These are phyloP conservation scores for Elongisporangium anandrum DNA, from an alignment of 352 stramenopile genomes.

Conservation along the genomic window DNA sequence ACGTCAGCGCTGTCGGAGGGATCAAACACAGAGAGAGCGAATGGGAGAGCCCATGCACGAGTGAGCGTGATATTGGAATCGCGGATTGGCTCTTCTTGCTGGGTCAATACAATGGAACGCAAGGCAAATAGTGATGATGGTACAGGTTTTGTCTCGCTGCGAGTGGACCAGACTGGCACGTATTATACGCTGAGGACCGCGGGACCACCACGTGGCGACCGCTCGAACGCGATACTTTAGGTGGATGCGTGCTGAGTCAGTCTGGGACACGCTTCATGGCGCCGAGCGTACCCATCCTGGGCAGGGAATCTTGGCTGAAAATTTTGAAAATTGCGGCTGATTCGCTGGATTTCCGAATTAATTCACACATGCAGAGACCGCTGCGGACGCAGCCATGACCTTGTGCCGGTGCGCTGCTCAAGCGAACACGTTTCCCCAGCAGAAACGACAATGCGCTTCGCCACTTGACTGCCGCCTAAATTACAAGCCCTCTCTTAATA, in stretches of 20 bases:
- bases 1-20: not conserved
- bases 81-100: not conserved
- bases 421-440: not conserved
- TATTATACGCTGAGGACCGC: not conserved
- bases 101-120: not conserved
- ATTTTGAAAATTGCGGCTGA: not conserved
- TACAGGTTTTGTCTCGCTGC: not conserved
- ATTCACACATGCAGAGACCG: not conserved
- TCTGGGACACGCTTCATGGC: not conserved
- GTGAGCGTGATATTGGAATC: too few species aligned
- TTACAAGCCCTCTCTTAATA: not conserved
- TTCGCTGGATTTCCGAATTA: not conserved
- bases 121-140: not conserved
- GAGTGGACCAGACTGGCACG: not conserved
- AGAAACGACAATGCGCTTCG: not conserved
- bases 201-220: not conserved
- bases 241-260: not conserved
- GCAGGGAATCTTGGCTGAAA: not conserved
- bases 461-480: not conserved
- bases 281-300: too few species aligned
- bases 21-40: not conserved
- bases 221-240: not conserved
- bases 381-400: not conserved
- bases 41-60: not conserved
- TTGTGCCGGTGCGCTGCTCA: not conserved